These are phyloP conservation scores for Collybia sp. DNA, from an alignment of 768 basidiomycete genomes.

Conservation along the genomic window DNA sequence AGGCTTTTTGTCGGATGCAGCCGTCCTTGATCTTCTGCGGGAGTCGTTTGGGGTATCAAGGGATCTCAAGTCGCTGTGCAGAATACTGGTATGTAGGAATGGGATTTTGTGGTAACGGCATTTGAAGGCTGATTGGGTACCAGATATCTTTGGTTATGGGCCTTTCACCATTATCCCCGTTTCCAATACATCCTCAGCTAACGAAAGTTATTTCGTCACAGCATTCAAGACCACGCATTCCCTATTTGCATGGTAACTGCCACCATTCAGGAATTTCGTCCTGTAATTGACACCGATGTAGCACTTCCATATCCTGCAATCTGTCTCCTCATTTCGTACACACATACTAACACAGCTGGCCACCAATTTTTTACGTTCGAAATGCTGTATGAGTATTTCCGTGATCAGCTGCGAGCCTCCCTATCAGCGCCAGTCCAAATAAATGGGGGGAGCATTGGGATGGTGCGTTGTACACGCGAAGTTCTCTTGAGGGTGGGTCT, in stretches of 20 bases:
- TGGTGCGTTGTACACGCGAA: conserved; percentile 60
- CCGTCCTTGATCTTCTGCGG: conserved; percentile 38
- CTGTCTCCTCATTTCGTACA: conserved; percentile 81
- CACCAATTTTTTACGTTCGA: conserved; percentile 86
- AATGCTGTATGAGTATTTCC: conserved; percentile 80
- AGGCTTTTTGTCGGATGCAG: conserved; percentile 46
- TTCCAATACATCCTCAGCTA: conserved; percentile 44
- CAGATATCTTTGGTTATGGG: conserved; percentile 42
- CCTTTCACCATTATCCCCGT: conserved; percentile 48
- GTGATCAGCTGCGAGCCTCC: conserved; percentile 68
- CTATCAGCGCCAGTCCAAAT: conserved; percentile 71
- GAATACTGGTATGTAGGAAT: conserved; percentile 51
- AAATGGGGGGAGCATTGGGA: conserved; percentile 71
- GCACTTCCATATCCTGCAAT: conserved; percentile 74
- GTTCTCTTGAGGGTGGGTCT: conserved; percentile 62
- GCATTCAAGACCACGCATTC: conserved; percentile 49
- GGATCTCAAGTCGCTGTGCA: conserved; percentile 54
- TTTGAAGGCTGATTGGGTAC: conserved; percentile 1
- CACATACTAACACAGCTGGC: conserved; percentile 73
- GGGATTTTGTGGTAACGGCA: not conserved
- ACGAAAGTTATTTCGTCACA: conserved; percentile 41
- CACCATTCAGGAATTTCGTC: conserved; percentile 11
- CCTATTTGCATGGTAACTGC: conserved; percentile 44
- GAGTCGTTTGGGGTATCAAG: conserved; percentile 60
- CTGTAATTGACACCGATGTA: conserved; percentile 19